phyloP scores from a whole-genome alignment of 2,329 filamentous ascomycete genomes.

The Alternaria infectoria region DNA sequence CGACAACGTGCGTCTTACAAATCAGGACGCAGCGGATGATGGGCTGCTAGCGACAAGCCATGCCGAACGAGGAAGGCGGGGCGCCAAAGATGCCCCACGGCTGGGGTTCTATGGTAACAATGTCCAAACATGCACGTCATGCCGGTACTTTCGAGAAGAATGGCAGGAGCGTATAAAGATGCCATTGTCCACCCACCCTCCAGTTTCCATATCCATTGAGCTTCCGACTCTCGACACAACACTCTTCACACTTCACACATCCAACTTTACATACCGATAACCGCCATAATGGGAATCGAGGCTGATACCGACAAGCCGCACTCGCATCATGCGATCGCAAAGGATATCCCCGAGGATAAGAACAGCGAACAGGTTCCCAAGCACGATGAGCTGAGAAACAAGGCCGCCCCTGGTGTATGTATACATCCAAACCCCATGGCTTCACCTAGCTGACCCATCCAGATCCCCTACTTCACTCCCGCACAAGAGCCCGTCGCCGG shows the following conservation, averaged over 20 bases:
- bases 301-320: constrained; percentile 33
- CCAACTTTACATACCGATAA: not conserved
- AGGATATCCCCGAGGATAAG: constrained; percentile 39
- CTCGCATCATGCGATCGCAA: constrained; percentile 41
- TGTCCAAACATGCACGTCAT: constrained; percentile 24
- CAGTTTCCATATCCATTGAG: constrained; percentile 2
- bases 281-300: constrained; percentile 30
- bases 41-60: constrained; percentile 6
- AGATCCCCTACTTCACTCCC: constrained; percentile 58
- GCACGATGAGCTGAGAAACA: constrained; percentile 46
- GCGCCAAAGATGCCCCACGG: constrained; percentile 18
- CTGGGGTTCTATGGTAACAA: constrained; percentile 5
- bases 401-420: constrained; percentile 50
- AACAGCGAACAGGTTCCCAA: constrained; percentile 11
- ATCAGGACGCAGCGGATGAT: constrained; percentile 14
- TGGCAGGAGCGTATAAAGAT: constrained; percentile 33
- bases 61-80: constrained; percentile 22
- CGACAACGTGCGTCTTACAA: constrained; percentile 26
- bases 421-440: not conserved
- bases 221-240: not conserved
- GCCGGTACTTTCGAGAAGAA: constrained; percentile 21
- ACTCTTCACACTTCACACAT: not conserved
- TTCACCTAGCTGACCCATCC: constrained; percentile 5
- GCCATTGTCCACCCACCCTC: constrained; percentile 5
- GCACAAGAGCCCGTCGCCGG: constrained; percentile 55